These are phyloP conservation scores for Acanthamoeba sp. DNA, from an alignment of 208 protist species.

Conservation along the genomic window DNA sequence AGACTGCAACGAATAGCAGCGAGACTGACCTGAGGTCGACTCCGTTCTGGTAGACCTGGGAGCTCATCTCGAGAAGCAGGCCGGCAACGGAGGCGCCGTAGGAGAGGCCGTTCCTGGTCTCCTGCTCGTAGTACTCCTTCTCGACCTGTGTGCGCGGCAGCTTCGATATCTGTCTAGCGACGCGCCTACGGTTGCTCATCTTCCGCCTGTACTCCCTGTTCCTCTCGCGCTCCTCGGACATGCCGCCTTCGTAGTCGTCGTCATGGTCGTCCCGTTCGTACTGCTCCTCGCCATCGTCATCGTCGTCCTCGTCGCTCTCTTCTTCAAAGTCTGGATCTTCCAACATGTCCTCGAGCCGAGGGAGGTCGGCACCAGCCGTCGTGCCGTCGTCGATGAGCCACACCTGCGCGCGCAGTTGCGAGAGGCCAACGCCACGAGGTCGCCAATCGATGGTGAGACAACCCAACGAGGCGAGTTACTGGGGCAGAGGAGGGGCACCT, in stretches of 20 bases:
- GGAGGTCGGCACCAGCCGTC: not conserved
- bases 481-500: not conserved
- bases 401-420: not conserved
- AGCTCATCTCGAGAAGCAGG: constrained; percentile 53
- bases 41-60: constrained; percentile 39
- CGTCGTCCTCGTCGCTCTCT: constrained; percentile 59
- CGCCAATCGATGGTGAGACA: not conserved
- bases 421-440: not conserved
- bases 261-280: not conserved
- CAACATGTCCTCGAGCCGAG: constrained; percentile 7
- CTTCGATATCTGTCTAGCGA: constrained; percentile 12
- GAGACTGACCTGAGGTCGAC: constrained; percentile 22
- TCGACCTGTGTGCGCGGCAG: constrained; percentile 30
- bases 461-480: not conserved
- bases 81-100: constrained; percentile 52
- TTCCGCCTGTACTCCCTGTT: constrained; percentile 1
- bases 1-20: not conserved
- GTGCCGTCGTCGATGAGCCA: constrained; percentile 71
- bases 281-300: constrained; percentile 37
- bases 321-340: constrained; percentile 39
- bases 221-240: constrained; percentile 8
- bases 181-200: not conserved
- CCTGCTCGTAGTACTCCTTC: constrained; percentile 51
- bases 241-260: not conserved
- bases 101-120: constrained; percentile 41